A percentile compares a stretch with the other conserved stretches of the same genome.
phyloP scores from a whole-genome alignment of 2,329 filamentous ascomycete species.

The Nigrospora osmanthi region DNA sequence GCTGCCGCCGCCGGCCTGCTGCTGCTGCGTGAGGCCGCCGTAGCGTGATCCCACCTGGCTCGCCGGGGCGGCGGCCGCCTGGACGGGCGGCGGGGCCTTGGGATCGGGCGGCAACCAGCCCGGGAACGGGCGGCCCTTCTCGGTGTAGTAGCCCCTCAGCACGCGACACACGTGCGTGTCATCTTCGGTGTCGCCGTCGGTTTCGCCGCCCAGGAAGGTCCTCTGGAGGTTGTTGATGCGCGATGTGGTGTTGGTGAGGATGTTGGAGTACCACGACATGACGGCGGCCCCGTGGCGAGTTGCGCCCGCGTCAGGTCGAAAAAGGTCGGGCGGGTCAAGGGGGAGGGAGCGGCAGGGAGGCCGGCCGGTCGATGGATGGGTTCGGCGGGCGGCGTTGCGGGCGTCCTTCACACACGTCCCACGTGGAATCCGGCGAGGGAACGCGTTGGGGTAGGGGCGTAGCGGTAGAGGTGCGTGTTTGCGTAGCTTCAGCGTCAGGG shows the following conservation, averaged over 20 bases:
- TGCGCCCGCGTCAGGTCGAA: not conserved
- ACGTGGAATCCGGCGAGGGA: too few relatives aligned
- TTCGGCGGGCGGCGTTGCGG: not conserved
- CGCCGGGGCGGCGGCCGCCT: slow-evolving; percentile 44
- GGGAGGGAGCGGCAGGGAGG: too few relatives aligned
- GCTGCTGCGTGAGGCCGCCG: slow-evolving; percentile 33
- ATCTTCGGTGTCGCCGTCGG: slow-evolving; percentile 71
- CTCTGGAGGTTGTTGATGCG: slow-evolving; percentile 59
- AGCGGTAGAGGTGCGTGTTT: too few relatives aligned
- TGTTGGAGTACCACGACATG: slow-evolving; percentile 78
- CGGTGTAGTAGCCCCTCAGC: slow-evolving; percentile 83
- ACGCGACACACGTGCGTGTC: slow-evolving; percentile 93
- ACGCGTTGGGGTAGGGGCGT: too few relatives aligned
- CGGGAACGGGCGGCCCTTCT: slow-evolving; percentile 76
- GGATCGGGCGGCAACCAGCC: slow-evolving; percentile 85
- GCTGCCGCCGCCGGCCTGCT: slow-evolving; percentile 21
- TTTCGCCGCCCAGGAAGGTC: slow-evolving; percentile 59
- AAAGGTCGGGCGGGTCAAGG: too few relatives aligned
- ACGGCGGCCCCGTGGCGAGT: slow-evolving; percentile 12
- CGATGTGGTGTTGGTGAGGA: slow-evolving; percentile 57
- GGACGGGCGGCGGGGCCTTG: slow-evolving; percentile 55
- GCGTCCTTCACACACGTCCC: too few relatives aligned
- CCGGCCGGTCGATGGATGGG: not conserved
- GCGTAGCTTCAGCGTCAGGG: too few relatives aligned
- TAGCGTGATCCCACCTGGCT: slow-evolving; percentile 45